A percentile compares a stretch with the other conserved stretches of the same genome.
phyloP scores from a whole-genome alignment of 345 rosid species.

The Brassica rapa region DNA sequence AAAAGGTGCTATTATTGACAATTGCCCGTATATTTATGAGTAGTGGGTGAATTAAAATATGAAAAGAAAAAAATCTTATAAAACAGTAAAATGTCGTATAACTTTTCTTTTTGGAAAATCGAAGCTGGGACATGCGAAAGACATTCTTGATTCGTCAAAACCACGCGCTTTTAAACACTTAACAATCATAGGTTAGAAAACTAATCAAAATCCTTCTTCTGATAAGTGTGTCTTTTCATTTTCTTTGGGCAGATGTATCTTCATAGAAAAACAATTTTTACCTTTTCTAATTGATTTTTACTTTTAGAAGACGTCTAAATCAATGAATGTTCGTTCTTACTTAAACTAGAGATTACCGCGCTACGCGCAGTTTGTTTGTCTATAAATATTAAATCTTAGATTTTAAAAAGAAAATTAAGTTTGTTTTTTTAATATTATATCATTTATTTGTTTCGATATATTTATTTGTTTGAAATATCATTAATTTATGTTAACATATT shows the following conservation, averaged over 20 bases:
- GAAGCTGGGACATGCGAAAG: conserved; percentile 28
- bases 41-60: neutral
- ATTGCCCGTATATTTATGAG: neutral
- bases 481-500: no score
- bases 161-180: conserved; percentile 38
- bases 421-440: no score
- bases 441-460: no score
- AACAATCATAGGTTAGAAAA: neutral
- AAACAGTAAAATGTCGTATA: neutral
- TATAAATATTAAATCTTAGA: no score
- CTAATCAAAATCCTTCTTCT: neutral
- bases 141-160: conserved; percentile 45
- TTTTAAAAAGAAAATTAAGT: no score
- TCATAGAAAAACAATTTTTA: neutral
- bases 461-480: no score
- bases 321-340: neutral
- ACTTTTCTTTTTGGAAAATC: neutral
- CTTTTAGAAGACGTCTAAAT: neutral
- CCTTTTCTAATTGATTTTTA: neutral
- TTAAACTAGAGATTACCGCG: no score
- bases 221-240: neutral
- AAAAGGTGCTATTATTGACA: no score
- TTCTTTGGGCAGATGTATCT: neutral
- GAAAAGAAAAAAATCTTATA: neutral
- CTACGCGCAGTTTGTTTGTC: no score